Percentiles rank a stretch among this genome's conserved stretches.
phyloP scores from a whole-genome alignment of 1,284 basidiomycete species.

The Ganoderma resinaceum region DNA sequence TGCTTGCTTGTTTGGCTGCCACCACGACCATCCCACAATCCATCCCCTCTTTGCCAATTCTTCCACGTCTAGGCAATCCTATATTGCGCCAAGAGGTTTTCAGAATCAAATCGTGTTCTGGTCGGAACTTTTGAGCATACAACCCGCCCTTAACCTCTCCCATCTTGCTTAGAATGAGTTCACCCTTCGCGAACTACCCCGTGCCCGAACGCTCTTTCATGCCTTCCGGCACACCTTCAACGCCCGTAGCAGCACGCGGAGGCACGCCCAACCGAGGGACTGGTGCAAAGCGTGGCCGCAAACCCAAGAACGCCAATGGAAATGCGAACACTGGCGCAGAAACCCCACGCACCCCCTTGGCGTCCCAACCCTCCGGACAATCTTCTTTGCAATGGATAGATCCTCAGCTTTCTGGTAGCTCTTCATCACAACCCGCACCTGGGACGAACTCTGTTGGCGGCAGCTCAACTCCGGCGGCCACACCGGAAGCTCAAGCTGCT shows the following conservation, averaged over 20 bases:
- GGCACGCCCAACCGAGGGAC: constrained; percentile 44
- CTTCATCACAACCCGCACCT: constrained; percentile 16
- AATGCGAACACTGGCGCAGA: constrained; percentile 31
- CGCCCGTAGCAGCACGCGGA: constrained; percentile 38
- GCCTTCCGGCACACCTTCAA: constrained; percentile 35
- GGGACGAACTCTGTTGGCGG: constrained; percentile 23
- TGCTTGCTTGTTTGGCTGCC: not conserved
- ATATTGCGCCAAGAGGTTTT: not conserved
- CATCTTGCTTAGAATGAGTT: constrained; percentile 30
- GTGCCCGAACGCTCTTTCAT: constrained; percentile 44
- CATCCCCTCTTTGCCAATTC: not conserved
- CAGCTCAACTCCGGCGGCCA: constrained; percentile 10
- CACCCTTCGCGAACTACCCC: constrained; percentile 39
- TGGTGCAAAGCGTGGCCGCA: constrained; percentile 65
- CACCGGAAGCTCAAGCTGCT: constrained; percentile 26
- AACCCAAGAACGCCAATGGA: constrained; percentile 53
- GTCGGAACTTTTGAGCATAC: not conserved
- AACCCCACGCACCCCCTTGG: constrained; percentile 26
- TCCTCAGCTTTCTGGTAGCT: constrained; percentile 18
- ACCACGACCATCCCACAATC: not conserved
- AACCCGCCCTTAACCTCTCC: not conserved
- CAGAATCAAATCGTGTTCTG: not conserved
- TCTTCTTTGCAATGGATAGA: constrained; percentile 33
- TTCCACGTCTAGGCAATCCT: not conserved
- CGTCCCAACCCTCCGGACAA: constrained; percentile 20